Evolutionary conservation across 192 early-diverging fungal species (phyloP).

Genomic region (Phlyctochytrium arcticum): DNA sequence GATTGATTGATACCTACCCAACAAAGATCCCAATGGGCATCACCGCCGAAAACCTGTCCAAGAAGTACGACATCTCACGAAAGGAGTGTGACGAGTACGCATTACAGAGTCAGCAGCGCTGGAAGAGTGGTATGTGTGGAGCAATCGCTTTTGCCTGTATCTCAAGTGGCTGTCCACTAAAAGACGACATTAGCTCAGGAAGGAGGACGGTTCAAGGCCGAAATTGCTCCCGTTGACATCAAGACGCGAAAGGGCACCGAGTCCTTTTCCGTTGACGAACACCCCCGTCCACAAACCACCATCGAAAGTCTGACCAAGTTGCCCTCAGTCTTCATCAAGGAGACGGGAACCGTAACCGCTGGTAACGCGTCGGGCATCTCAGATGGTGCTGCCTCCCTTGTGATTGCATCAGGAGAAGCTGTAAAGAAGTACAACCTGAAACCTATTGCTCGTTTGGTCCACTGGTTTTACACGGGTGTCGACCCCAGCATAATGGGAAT

Average conservation of each 20-base stretch:
- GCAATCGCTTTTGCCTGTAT: neutral
- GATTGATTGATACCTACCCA: constrained; percentile 83
- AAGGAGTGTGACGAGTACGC: constrained; percentile 83
- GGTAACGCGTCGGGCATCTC: constrained; percentile 93
- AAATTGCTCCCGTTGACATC: constrained; percentile 82
- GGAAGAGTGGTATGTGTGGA: constrained; percentile 70
- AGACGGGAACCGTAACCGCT: constrained; percentile 82
- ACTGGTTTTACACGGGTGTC: constrained; percentile 80
- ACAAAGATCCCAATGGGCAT: constrained; percentile 85
- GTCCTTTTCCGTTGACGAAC: constrained; percentile 75
- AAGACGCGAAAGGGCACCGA: constrained; percentile 74
- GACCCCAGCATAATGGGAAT: constrained; percentile 96
- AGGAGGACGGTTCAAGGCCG: constrained; percentile 71
- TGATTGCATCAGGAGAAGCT: constrained; percentile 83
- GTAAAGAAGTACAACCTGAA: constrained; percentile 74
- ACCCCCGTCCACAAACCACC: constrained; percentile 82
- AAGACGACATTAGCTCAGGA: constrained; percentile 50
- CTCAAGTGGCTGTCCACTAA: neutral
- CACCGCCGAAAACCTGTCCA: constrained; percentile 88
- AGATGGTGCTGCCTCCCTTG: constrained; percentile 85
- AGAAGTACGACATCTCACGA: constrained; percentile 77
- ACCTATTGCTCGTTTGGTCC: constrained; percentile 82
- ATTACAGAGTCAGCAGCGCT: constrained; percentile 77
- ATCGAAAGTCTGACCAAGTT: constrained; percentile 76
- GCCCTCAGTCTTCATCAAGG: constrained; percentile 82